Percentiles rank a stretch among this genome's conserved stretches.
Evolutionary conservation across 1,139 yeast genomes (phyloP).

Genomic region (Protomyces inouyei): DNA sequence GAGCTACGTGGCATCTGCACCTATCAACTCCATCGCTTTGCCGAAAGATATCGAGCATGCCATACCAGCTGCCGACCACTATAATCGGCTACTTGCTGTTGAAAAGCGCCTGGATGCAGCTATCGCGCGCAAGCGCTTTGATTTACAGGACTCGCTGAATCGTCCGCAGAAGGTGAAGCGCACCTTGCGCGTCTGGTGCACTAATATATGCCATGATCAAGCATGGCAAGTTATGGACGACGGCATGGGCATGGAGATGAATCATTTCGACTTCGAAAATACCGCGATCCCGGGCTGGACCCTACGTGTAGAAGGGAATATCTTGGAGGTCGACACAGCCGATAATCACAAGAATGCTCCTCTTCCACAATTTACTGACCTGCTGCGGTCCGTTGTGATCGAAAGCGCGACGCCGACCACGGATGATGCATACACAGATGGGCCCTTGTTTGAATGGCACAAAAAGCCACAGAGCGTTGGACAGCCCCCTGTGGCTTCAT

Average conservation of each 20-base stretch:
- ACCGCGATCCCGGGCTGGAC: conserved; percentile 63
- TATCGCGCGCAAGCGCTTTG: conserved; percentile 75
- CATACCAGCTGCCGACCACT: conserved; percentile 69
- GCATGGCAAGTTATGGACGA: conserved; percentile 64
- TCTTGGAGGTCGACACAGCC: conserved; percentile 42
- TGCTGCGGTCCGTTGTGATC: conserved; percentile 75
- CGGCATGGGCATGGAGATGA: conserved; percentile 34
- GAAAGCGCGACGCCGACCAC: conserved; percentile 51
- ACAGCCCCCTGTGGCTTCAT: conserved; percentile 46
- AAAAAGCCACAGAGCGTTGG: conserved; percentile 44
- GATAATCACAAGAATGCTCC: conserved; percentile 35
- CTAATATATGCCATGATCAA: conserved; percentile 78
- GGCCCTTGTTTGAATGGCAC: conserved; percentile 62
- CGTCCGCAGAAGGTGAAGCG: conserved; percentile 42
- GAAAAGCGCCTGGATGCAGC: conserved; percentile 77
- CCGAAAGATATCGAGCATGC: conserved; percentile 37
- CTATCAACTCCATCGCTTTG: background rate
- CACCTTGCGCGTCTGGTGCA: conserved; percentile 72
- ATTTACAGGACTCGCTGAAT: conserved; percentile 65
- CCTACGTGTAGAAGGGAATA: conserved; percentile 77
- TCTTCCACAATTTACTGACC: conserved; percentile 66
- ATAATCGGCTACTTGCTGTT: conserved; percentile 66
- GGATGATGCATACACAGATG: conserved; percentile 41
- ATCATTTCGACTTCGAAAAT: conserved; percentile 40
- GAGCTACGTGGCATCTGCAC: background rate